These are phyloP conservation scores for Multifurca ochricompacta DNA, from an alignment of 768 basidiomycete genomes.

Conservation along the genomic window DNA sequence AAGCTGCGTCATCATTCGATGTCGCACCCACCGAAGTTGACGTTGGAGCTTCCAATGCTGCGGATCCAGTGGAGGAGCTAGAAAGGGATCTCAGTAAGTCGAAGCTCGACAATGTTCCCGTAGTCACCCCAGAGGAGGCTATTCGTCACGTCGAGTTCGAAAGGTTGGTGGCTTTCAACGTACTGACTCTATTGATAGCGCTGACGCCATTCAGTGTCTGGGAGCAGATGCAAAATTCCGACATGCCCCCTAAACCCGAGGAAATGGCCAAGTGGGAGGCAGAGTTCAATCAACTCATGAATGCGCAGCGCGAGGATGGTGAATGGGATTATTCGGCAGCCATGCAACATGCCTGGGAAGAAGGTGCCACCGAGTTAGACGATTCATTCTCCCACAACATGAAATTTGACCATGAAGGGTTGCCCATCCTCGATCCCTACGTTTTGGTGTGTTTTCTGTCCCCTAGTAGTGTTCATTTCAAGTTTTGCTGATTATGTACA, in stretches of 20 bases:
- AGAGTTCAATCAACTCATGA: conserved; percentile 75
- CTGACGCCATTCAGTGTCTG: conserved; percentile 40
- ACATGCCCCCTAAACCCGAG: conserved; percentile 47
- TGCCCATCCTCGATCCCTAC: conserved; percentile 68
- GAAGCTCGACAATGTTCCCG: conserved; percentile 19
- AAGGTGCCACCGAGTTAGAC: conserved; percentile 26
- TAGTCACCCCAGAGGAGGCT: conserved; percentile 15
- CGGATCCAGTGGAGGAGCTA: conserved; percentile 43
- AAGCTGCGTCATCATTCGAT: conserved; percentile 48
- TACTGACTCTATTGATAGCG: no score
- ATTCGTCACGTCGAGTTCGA: conserved; percentile 37
- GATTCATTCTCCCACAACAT: conserved; percentile 28
- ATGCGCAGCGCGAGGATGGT: conserved; percentile 48
- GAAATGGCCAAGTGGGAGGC: conserved; percentile 78
- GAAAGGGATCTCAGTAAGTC: conserved; percentile 31
- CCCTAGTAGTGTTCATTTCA: neutral
- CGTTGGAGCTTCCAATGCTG: conserved; percentile 19
- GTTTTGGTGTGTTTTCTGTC: conserved; percentile 55
- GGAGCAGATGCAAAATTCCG: conserved; percentile 53
- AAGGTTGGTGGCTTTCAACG: conserved; percentile 35
- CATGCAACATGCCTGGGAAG: conserved; percentile 56
- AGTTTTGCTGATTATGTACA: conserved; percentile 26
- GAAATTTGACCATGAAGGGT: conserved; percentile 63
- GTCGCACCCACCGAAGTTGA: conserved; percentile 33
- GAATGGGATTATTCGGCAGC: conserved; percentile 46